phyloP scores from a whole-genome alignment of 768 basidiomycete genomes.

The Mycena kentingensis region DNA sequence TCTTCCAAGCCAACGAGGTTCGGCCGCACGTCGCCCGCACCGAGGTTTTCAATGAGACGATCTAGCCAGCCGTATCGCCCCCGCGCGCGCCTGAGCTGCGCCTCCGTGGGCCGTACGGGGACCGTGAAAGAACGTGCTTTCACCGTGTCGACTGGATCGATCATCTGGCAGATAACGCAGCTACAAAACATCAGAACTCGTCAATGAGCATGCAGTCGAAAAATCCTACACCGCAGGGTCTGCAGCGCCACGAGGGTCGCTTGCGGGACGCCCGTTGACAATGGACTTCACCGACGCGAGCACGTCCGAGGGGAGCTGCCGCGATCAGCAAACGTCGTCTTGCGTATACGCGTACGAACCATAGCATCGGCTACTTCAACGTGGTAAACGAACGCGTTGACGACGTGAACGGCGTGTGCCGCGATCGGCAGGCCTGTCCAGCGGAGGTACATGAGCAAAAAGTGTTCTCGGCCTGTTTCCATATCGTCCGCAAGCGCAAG shows the following conservation, averaged over 20 bases:
- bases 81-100: not conserved
- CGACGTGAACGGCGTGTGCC: slow-evolving; percentile 6
- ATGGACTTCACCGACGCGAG: slow-evolving; percentile 11
- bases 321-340: not conserved
- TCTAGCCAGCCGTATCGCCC: slow-evolving; percentile 12
- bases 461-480: not conserved
- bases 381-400: slow-evolving; percentile 20
- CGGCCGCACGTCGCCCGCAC: slow-evolving; percentile 6
- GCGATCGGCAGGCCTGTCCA: slow-evolving; percentile 9
- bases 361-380: slow-evolving; percentile 19
- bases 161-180: slow-evolving; percentile 19
- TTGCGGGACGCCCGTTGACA: slow-evolving; percentile 14
- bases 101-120: slow-evolving; percentile 13
- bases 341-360: slow-evolving; percentile 1
- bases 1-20: not conserved
- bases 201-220: not conserved
- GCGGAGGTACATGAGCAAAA: slow-evolving; percentile 19
- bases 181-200: slow-evolving; percentile 4
- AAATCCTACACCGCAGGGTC: slow-evolving; percentile 13
- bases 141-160: slow-evolving; percentile 12
- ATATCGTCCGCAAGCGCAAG: slow-evolving; percentile 16
- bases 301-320: slow-evolving; percentile 5
- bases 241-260: slow-evolving; percentile 3
- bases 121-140: slow-evolving; percentile 16
- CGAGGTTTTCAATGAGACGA: slow-evolving; percentile 13